Base-by-base conservation (phyloP, 208 protist genomes). In the Trypanosoma vivax region DNA sequence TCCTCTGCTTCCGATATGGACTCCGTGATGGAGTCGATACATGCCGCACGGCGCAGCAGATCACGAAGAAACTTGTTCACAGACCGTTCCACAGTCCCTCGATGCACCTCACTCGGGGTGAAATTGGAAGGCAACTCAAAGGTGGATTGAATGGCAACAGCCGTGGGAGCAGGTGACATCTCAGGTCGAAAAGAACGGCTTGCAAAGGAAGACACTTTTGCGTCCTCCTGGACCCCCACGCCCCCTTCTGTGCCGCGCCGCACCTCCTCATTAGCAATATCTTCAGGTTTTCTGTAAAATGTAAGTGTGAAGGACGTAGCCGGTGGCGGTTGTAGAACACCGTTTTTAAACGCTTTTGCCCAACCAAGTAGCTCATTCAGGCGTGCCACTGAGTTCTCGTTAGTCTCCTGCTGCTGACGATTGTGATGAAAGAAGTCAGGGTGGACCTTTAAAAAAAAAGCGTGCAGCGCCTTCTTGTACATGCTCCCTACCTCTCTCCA, bases 371-470 rank as follows among this genome's bases (percentile, higher is more conserved):
- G 52, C 61, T 95, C 89, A 51, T 95, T 95, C 23, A 95, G 77
- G 64, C 92, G 89, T 3, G 89, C 84, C 9, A 95, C 82, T 13
- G 85, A 73, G 25, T 83, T 82, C 46, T 95, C 85, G 49, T 95
- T 95, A 16, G 76, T 59, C 2, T 58, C 30, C 54, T 92, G 89
- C 55, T 90, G 80, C 48, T 68, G 59, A 11, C 55, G 65, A 63
- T 90, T 90, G 59, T 83, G 65, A 50, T 90, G 73, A 41, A 95
- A 95, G 31, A 95, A 93, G 52, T 95, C 89, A 6, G 89, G 89
- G 46, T 95, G 89, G n/a, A 93, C 83, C 67, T 93, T 93, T 40
- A 95, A 60, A 47, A 95, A 93, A 46, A 95, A 95, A 54, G 80
- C 70, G 50, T 92, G 86, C 33, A 95, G 74, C 0, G 89, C 85